Base-by-base conservation (phyloP, 2,329 filamentous ascomycete species). In the Xylariaceae sp. region DNA sequence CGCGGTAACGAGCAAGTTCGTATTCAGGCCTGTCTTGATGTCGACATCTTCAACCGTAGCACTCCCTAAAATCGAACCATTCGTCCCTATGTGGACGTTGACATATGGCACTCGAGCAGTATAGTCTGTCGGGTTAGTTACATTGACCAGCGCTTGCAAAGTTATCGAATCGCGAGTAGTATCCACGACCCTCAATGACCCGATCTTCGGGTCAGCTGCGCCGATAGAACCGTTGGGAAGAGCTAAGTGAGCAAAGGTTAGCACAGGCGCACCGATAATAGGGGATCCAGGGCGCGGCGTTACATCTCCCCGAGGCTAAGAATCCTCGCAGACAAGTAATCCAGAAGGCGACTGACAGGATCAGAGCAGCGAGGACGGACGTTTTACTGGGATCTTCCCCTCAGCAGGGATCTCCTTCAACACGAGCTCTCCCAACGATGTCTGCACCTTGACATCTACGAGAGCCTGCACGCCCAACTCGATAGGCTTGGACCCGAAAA, bases 71-170 rank as follows among this genome's bases (percentile, higher is more conserved):
- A 84, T 59, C 0, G 82, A 82, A 9, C 73, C 78, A 52, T 94
- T 89, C 52, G 78, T 80, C 19, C 85, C 60, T 29, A 97, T 65
- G 46, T 88, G 78, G 30, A 94, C 73, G 57, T 84, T 88, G 47
- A 87, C 64, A 46, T 80, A 90, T 2, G 90, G 90, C n/a, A 97
- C 70, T 2, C 69, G 70, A 3, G 88, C 89, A 4, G 85, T 81
- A 60, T 97, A 96, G 3, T 81, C 74, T 0, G 89, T 94, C 1
- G 90, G 89, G 55, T 98, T 98, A 3, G 86, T 94, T 44, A 95
- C 73, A 57, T 92, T 94, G 54, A 94, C 72, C 27, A 70, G 65
- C 11, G 85, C 84, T 54, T 80, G 71, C 24, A 97, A 65, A 14
- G 74, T 78, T 32, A 96, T 69, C 3, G 84, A 84, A 3, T 78